These are phyloP conservation scores for Solanum etuberosum DNA, from an alignment of 257 asterid species.

Conservation along the genomic window DNA sequence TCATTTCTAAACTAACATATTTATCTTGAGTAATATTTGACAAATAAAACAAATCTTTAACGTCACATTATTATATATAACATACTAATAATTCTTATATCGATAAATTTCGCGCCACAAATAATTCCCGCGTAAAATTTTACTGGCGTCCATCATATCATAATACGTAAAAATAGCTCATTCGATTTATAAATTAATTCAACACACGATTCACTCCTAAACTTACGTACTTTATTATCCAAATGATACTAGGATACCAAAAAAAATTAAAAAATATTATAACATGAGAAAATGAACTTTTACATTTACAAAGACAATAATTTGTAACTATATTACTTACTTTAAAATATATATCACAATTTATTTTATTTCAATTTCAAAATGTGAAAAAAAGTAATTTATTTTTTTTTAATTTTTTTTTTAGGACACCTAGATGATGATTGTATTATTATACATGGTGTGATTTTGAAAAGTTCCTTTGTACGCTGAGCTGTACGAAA, in stretches of 20 bases:
- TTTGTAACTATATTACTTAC: background rate
- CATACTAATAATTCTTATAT: background rate
- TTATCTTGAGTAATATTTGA: background rate
- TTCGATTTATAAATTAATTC: background rate
- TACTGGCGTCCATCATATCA: rapidly evolving
- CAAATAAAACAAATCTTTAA: background rate
- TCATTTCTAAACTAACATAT: background rate
- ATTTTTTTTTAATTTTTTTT: no score
- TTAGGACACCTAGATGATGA: background rate
- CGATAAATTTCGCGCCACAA: background rate
- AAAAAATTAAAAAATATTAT: background rate
- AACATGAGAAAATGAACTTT: background rate
- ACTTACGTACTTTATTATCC: no score
- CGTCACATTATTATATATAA: background rate
- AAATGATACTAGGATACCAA: background rate
- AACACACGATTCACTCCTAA: background rate
- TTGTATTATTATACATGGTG: background rate
- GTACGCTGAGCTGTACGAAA: background rate
- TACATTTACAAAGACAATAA: background rate
- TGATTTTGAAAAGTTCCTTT: background rate
- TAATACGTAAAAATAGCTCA: background rate
- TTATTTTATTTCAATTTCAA: background rate
- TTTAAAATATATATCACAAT: background rate
- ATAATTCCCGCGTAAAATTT: background rate
- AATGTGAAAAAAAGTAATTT: no score